These are phyloP conservation scores for Tardiomyces blankii DNA, from an alignment of 1,139 yeast genomes.

Conservation along the genomic window DNA sequence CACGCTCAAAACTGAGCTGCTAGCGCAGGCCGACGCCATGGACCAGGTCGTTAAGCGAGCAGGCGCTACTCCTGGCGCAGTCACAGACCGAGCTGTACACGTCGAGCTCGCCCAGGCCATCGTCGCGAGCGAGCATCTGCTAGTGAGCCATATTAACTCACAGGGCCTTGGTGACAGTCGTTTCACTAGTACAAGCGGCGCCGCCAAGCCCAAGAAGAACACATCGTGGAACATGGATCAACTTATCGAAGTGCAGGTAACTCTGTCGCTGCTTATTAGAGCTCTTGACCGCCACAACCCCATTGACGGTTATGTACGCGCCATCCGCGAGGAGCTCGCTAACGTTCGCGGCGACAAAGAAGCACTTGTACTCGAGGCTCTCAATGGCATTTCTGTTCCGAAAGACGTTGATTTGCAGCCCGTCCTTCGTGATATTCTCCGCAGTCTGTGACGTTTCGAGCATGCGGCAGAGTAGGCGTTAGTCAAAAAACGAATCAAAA, in stretches of 20 bases:
- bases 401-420: conserved; percentile 18
- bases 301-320: conserved; percentile 6
- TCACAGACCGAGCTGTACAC: not conserved
- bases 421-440: conserved; percentile 14
- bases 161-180: not conserved
- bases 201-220: not conserved
- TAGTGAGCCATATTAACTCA: not conserved
- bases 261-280: not conserved
- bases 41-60: not conserved
- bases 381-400: conserved; percentile 16
- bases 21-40: not conserved
- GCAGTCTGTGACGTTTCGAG: not conserved
- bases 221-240: not conserved
- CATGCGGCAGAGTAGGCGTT: too few species aligned
- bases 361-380: conserved; percentile 10
- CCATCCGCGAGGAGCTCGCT: conserved; percentile 1
- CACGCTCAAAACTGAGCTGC: not conserved
- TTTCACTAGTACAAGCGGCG: too few species aligned
- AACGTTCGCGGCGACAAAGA: conserved; percentile 1
- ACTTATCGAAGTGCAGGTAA: not conserved
- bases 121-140: not conserved
- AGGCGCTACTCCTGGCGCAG: not conserved
- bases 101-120: not conserved
- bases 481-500: too few species aligned
- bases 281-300: not conserved